Conservation (phyloP, 2,329 filamentous ascomycete genomes). For the Parafenestella ontariensis region DNA sequence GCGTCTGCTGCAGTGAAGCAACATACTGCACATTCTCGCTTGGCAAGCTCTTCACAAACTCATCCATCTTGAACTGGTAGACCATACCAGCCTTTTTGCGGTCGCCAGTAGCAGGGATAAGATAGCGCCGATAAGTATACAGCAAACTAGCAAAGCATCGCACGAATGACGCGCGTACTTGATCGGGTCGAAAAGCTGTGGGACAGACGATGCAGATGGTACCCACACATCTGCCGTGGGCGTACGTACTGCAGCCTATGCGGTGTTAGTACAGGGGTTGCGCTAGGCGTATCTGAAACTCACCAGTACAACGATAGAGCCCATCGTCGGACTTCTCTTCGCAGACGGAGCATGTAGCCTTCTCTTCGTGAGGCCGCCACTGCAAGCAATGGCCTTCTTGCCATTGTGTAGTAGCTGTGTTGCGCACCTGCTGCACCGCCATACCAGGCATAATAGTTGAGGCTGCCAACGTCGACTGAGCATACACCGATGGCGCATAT, state of each 20-base stretch:
- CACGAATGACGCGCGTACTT: constrained; percentile 72
- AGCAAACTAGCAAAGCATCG: constrained; percentile 72
- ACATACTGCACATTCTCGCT: constrained; percentile 71
- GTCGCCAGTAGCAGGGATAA: constrained; percentile 65
- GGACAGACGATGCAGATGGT: constrained; percentile 70
- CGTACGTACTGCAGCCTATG: constrained; percentile 61
- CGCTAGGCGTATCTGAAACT: constrained; percentile 28
- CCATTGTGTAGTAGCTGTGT: constrained; percentile 82
- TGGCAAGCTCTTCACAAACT: constrained; percentile 69
- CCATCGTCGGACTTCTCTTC: constrained; percentile 78
- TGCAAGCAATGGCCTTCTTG: constrained; percentile 84
- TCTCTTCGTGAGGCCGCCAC: constrained; percentile 66
- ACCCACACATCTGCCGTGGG: constrained; percentile 66
- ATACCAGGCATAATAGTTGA: constrained; percentile 88
- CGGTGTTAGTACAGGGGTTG: constrained; percentile 28
- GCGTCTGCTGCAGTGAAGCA: constrained; percentile 68
- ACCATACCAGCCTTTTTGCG: constrained; percentile 68
- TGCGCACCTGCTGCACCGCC: constrained; percentile 77
- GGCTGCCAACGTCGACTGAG: constrained; percentile 83
- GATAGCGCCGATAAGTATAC: constrained; percentile 72
- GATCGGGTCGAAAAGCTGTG: constrained; percentile 70
- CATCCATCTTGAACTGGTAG: constrained; percentile 72
- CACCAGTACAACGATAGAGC: constrained; percentile 73
- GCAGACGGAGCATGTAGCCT: constrained; percentile 73
- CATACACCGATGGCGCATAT: constrained; percentile 84